Evolutionary conservation across 2,329 filamentous ascomycete genomes (phyloP).

Genomic region (Aspergillus tanneri): DNA sequence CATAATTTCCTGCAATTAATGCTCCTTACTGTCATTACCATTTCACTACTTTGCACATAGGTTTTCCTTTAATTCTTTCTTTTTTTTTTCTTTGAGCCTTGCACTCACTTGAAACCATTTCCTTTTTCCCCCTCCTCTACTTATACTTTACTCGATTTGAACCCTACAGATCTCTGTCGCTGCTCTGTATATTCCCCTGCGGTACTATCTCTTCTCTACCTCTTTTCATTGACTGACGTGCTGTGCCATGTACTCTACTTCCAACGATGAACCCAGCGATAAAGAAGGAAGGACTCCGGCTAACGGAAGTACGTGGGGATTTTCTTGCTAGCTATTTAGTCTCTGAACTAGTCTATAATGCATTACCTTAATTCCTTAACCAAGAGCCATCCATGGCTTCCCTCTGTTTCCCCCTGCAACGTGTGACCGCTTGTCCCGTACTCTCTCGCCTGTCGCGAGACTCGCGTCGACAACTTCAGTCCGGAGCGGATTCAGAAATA

Average conservation of each 20-base stretch:
- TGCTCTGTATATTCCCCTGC: constrained; percentile 18
- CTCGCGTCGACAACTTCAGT: no score
- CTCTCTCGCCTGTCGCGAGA: no score
- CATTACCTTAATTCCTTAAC: constrained; percentile 2
- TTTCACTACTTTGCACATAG: constrained; percentile 20
- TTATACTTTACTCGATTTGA: constrained; percentile 11
- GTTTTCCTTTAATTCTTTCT: constrained; percentile 3
- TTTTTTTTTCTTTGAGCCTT: constrained; percentile 6
- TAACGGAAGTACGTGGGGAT: background rate
- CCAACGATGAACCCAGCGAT: background rate
- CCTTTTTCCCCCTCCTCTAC: constrained; percentile 12
- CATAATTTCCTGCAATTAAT: constrained; percentile 23
- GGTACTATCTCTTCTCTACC: constrained; percentile 3
- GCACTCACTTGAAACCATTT: constrained; percentile 2
- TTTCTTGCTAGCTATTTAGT: background rate
- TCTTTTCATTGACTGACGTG: constrained; percentile 1
- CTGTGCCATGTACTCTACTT: constrained; percentile 9
- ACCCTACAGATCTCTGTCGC: constrained; percentile 16
- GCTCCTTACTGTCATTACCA: background rate
- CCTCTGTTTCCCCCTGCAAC: background rate
- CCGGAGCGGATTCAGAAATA: no score
- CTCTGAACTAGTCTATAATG: constrained; percentile 8
- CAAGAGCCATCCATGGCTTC: background rate
- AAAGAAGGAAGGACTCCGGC: background rate
- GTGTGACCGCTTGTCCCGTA: no score